Percentiles rank a stretch among this genome's conserved stretches.
phyloP scores from a whole-genome alignment of 192 early-diverging fungal species.

The Chytriomyces sp. region DNA sequence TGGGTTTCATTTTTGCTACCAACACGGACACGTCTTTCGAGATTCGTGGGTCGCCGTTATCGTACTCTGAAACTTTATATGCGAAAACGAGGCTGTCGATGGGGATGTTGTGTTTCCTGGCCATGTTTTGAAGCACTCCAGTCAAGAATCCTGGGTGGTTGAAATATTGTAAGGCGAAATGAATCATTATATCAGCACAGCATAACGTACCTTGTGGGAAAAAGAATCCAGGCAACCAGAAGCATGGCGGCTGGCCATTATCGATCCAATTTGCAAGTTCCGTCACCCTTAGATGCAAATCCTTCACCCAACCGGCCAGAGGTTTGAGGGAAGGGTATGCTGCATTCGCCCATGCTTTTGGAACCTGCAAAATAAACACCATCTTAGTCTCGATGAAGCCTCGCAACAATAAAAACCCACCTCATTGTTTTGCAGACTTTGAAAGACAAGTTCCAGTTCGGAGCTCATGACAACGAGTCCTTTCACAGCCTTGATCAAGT shows the following conservation, averaged over 20 bases:
- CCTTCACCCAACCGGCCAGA: slow-evolving; percentile 64
- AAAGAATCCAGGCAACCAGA: slow-evolving; percentile 71
- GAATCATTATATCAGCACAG: neutral
- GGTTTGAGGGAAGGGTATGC: slow-evolving; percentile 67
- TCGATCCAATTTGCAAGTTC: slow-evolving; percentile 53
- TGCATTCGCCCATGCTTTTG: slow-evolving; percentile 52
- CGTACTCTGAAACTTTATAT: slow-evolving; percentile 54
- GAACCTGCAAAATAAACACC: slow-evolving; percentile 45
- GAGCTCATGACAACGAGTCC: slow-evolving; percentile 67
- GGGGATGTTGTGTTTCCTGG: slow-evolving; percentile 62
- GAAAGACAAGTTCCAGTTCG: slow-evolving; percentile 62
- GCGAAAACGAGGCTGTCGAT: slow-evolving; percentile 62
- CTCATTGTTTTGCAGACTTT: slow-evolving; percentile 64
- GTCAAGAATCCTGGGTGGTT: slow-evolving; percentile 57
- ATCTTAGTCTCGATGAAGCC: slow-evolving; percentile 12
- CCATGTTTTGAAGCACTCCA: slow-evolving; percentile 67
- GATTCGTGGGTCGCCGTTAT: slow-evolving; percentile 43
- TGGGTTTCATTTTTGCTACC: slow-evolving; percentile 6
- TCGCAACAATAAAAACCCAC: slow-evolving; percentile 21
- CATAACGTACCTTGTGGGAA: slow-evolving; percentile 61
- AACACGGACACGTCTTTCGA: slow-evolving; percentile 21
- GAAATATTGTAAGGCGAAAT: neutral
- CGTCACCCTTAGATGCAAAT: slow-evolving; percentile 53
- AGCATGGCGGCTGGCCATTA: slow-evolving; percentile 58
- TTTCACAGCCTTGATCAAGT: slow-evolving; percentile 62